These are phyloP conservation scores for Euphorbia lathyris DNA, from an alignment of 345 rosid genomes.

Conservation along the genomic window DNA sequence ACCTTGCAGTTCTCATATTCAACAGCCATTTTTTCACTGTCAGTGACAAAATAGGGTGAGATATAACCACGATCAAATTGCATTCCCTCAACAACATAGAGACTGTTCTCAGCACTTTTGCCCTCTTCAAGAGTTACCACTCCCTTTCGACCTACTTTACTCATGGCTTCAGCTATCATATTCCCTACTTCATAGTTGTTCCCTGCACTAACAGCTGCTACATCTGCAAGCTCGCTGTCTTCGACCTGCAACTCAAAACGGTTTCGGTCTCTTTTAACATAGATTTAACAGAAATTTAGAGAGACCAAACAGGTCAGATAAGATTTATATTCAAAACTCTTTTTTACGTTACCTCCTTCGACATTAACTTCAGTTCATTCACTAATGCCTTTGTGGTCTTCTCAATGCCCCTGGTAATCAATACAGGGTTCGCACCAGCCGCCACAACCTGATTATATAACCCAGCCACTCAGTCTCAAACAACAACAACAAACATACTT, in stretches of 20 bases:
- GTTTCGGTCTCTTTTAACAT: no score
- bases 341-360: conserved; percentile 33
- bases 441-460: conserved; percentile 66
- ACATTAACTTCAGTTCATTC: conserved; percentile 66
- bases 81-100: conserved; percentile 99
- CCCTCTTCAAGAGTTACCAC: conserved; percentile 99
- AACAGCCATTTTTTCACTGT: conserved; percentile 95
- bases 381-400: conserved; percentile 87
- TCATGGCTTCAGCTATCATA: conserved; percentile 99
- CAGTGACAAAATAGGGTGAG: conserved; percentile 97
- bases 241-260: conserved; percentile 53
- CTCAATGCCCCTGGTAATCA: conserved; percentile 95
- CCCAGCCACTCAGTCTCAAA: no score
- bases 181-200: conserved; percentile 87
- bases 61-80: conserved; percentile 98
- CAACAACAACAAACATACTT: background rate
- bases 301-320: no score
- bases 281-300: no score
- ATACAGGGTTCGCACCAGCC: conserved; percentile 97
- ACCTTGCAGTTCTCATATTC: conserved; percentile 99
- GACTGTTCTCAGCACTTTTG: conserved; percentile 90
- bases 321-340: no score
- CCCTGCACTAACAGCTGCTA: conserved; percentile 99
- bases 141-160: conserved; percentile 94
- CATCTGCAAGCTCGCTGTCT: conserved; percentile 99